Evolutionary conservation across 805 yeast species (phyloP), one percentile per base, ranked within the genome.

Genomic region (Suhomyces sp.): DNA sequence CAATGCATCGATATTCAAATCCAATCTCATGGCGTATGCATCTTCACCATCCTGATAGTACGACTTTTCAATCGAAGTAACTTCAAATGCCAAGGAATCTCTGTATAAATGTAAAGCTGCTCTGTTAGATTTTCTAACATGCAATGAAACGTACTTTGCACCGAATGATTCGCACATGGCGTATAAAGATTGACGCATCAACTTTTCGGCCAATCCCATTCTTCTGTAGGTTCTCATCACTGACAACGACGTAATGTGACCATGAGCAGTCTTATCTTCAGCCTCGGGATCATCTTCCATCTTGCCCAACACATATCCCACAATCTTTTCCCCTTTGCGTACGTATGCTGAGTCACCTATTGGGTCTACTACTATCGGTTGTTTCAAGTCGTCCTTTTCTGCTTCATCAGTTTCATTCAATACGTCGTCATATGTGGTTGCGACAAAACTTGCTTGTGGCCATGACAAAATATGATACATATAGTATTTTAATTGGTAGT

Each of bases 391-490:
- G 23, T 42, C 23, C 12, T 42, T 24, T 19, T 42, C 64, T 4
- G 58, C 60, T 9, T 78, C 82, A 23, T 60, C 67, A 13, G 12
- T 44, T 13, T 45, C 48, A 5, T 24, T 19, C 17, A 44, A 36
- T 10, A 54, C 49, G 24, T 65, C 70, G 57, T 82, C 87, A 26
- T 86, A 82, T 1, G 94, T 86, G 1, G 93, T 87, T 15, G 99
- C 99, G 36, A 94, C 98, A 74, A 86, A 94, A 41, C 97, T 89
- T 12, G 96, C 96, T 68, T 93, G 96, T 1, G 99, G 99, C 99
- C 99, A 94, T 36, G 97, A 86, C 49, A 93, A 74, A 7, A 90
- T 81, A 71, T 94, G 99, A 71, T 94, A 94, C 79, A 94, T 81
- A 72, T 94, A 94, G 72, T 91, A 94, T 69, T 92, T 91, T 70